These are phyloP conservation scores for Penicillium sp. DNA, from an alignment of 2,329 filamentous ascomycete species.

Conservation along the genomic window DNA sequence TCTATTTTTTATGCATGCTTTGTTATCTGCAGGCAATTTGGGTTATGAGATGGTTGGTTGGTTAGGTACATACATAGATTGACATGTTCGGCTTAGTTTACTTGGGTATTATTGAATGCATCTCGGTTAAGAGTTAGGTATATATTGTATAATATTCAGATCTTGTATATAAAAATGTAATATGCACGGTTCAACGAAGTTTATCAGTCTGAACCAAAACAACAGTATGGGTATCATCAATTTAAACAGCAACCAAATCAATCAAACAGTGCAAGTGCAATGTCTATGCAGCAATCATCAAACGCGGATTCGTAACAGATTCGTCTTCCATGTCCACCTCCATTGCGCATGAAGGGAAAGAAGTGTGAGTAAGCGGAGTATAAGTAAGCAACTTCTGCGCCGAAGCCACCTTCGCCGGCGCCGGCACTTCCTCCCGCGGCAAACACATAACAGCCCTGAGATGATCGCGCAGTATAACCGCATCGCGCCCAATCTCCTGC, in stretches of 20 bases:
- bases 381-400: neutral
- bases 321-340: neutral
- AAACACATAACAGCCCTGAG: constrained; percentile 25
- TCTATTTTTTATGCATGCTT: no score
- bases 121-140: neutral
- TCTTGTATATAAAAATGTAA: neutral
- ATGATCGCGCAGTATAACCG: constrained; percentile 23
- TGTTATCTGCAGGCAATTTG: neutral
- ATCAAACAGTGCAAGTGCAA: no score
- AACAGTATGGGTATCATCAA: constrained; percentile 11
- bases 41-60: neutral
- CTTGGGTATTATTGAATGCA: no score
- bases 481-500: constrained; percentile 24
- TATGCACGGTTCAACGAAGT: neutral
- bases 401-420: neutral
- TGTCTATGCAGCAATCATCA: constrained; percentile 31
- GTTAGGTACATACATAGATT: no score
- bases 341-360: neutral
- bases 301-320: constrained; percentile 13
- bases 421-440: constrained; percentile 14
- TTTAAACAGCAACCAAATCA: no score
- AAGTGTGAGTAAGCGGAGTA: neutral
- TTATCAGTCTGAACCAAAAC: neutral
- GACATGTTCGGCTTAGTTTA: no score
- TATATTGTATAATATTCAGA: no score